Percentiles rank a stretch among this genome's conserved stretches.
phyloP scores from a whole-genome alignment of 1,284 basidiomycete genomes.

The Ceraceosorus guamensis region DNA sequence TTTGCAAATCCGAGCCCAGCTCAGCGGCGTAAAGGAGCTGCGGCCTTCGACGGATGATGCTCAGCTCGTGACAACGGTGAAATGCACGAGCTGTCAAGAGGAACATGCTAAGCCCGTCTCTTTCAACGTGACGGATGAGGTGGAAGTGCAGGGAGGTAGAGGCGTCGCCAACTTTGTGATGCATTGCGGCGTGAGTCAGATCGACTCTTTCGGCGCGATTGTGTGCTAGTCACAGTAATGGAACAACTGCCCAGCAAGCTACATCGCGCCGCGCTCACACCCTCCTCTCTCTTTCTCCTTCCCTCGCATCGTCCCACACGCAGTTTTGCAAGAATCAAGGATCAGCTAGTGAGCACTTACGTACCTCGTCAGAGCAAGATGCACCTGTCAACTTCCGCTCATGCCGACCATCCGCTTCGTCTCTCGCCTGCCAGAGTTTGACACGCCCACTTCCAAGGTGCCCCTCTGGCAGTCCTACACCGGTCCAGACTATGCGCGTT shows the following conservation, averaged over 20 bases:
- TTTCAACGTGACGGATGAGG: slow-evolving; percentile 24
- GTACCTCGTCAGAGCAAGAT: too few relatives aligned
- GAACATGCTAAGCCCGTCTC: slow-evolving; percentile 36
- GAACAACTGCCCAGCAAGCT: not conserved
- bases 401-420: not conserved
- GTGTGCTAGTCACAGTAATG: not conserved
- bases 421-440: slow-evolving; percentile 19
- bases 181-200: slow-evolving; percentile 18
- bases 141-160: slow-evolving; percentile 36
- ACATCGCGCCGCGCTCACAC: too few relatives aligned
- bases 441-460: slow-evolving; percentile 33
- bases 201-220: not conserved
- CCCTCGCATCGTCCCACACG: not conserved
- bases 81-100: slow-evolving; percentile 45
- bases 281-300: not conserved
- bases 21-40: slow-evolving; percentile 32
- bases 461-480: slow-evolving; percentile 24
- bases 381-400: not conserved
- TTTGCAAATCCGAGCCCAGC: slow-evolving; percentile 37
- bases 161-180: slow-evolving; percentile 41
- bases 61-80: slow-evolving; percentile 29
- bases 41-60: slow-evolving; percentile 33
- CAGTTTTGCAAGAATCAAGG: slow-evolving; percentile 37
- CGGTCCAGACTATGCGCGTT: slow-evolving; percentile 25
- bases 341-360: slow-evolving; percentile 19